Evolutionary conservation across 139 green algal species (phyloP), one percentile per base, ranked within the genome.

Genomic region (Chlorella sp.): DNA sequence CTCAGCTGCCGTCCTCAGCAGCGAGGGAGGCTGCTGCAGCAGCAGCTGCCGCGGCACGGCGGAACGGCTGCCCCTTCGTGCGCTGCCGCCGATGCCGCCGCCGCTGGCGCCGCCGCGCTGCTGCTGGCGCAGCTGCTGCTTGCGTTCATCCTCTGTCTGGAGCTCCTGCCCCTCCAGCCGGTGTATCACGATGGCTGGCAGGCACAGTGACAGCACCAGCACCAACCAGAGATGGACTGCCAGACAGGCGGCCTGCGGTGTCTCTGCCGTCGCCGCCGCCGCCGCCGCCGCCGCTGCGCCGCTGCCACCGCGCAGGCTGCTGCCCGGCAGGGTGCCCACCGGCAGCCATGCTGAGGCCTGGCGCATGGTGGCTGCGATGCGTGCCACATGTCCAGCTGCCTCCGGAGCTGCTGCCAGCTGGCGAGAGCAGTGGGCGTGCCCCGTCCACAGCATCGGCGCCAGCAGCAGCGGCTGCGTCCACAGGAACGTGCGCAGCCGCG

Each of bases 391-490:
- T 7, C 43, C 2, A 2, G 40, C 72, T 38, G 72, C 72, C 43
- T 77, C 28, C 0, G 72, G 41, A 3, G 72, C 26, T 22, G 72
- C 40, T 36, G 41, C 72, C 72, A 77, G 72, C 72, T 77, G 72
- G 72, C 28, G 26, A 43, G 41, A 26, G 41, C 72, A 77, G 43
- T 77, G 72, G 6, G 72, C 8, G 26, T 22, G 41, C 3, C 41
- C 72, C 3, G 26, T 54, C 72, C 72, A 56, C 72, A 77, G 72
- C 40, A 77, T 28, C 9, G 72, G 72, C 9, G 41, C 72, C 72
- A 77, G 72, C 41, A 77, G 72, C 72, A 77, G 72, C 40, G 72
- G 72, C 41, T 77, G 72, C 14, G 41, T 56, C 72, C 40, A 77
- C 22, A 77, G 41, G 19, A 77, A 77, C 17, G 72, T 56, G 72